These are phyloP conservation scores for Syzygium grande DNA, from an alignment of 345 rosid species.

Conservation along the genomic window DNA sequence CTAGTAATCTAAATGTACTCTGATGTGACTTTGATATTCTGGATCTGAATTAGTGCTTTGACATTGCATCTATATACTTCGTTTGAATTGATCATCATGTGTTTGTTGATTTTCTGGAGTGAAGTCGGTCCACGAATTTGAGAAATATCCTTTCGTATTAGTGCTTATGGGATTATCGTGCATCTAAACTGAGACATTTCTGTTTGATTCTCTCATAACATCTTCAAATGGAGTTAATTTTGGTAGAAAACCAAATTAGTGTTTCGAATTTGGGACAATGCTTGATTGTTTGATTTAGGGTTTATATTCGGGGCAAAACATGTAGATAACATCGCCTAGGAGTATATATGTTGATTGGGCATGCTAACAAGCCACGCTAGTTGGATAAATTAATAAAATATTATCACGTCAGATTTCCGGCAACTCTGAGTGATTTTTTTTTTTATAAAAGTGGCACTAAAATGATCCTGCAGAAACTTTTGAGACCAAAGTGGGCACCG, in stretches of 20 bases:
- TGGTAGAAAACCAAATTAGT: background rate
- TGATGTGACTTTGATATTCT: background rate
- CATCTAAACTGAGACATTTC: too few relatives aligned
- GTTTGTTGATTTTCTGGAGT: too few relatives aligned
- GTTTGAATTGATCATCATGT: too few relatives aligned
- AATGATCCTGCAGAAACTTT: background rate
- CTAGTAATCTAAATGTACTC: background rate
- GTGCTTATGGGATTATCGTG: too few relatives aligned
- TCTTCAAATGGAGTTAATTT: background rate
- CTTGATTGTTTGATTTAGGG: background rate
- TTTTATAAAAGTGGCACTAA: background rate
- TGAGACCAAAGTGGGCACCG: rapidly evolving
- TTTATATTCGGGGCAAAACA: background rate
- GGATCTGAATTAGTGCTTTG: background rate
- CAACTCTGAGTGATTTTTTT: rapidly evolving
- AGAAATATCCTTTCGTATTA: too few relatives aligned
- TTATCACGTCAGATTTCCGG: rapidly evolving
- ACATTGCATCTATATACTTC: background rate
- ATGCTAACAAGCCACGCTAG: rapidly evolving
- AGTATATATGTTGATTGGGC: background rate
- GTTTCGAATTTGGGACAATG: background rate
- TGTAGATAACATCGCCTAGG: rapidly evolving
- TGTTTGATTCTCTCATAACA: too few relatives aligned
- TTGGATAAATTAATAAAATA: background rate
- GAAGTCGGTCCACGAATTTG: too few relatives aligned